These are phyloP conservation scores for Artemisia tridentata DNA, from an alignment of 129 eudicot species.

Conservation along the genomic window DNA sequence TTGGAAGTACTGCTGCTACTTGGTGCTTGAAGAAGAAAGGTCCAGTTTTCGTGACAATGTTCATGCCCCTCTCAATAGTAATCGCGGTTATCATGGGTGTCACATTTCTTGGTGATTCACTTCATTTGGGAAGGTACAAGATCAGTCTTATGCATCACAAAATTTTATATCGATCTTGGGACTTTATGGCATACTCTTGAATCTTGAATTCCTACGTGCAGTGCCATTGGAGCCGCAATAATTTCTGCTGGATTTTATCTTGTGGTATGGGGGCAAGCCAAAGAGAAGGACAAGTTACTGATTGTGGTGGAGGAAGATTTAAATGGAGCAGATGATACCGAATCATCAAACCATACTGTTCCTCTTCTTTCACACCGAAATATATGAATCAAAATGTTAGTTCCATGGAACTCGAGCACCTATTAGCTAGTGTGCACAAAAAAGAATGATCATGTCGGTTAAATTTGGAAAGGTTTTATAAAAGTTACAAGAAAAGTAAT, in stretches of 20 bases:
- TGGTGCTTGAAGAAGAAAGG: slow-evolving; percentile 38
- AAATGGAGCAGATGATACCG: slow-evolving; percentile 20
- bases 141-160: background rate
- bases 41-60: slow-evolving; percentile 29
- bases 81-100: slow-evolving; percentile 25
- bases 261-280: slow-evolving; percentile 25
- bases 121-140: slow-evolving; percentile 30
- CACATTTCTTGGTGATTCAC: slow-evolving; percentile 33
- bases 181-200: background rate
- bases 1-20: slow-evolving; percentile 6
- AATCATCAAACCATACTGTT: background rate
- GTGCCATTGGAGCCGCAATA: slow-evolving; percentile 26
- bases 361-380: slow-evolving; percentile 21
- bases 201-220: slow-evolving; percentile 11
- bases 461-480: no score
- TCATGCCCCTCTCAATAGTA: slow-evolving; percentile 24
- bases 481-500: no score
- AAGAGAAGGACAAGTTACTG: slow-evolving; percentile 16
- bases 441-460: background rate
- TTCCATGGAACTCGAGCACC: background rate
- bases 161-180: background rate
- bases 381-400: slow-evolving; percentile 25
- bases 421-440: background rate
- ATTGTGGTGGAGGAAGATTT: background rate
- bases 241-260: slow-evolving; percentile 21